Evolutionary conservation across 306 rosid species (phyloP), one percentile per base, ranked within the genome.

Genomic region (Cucurbita maxima): DNA sequence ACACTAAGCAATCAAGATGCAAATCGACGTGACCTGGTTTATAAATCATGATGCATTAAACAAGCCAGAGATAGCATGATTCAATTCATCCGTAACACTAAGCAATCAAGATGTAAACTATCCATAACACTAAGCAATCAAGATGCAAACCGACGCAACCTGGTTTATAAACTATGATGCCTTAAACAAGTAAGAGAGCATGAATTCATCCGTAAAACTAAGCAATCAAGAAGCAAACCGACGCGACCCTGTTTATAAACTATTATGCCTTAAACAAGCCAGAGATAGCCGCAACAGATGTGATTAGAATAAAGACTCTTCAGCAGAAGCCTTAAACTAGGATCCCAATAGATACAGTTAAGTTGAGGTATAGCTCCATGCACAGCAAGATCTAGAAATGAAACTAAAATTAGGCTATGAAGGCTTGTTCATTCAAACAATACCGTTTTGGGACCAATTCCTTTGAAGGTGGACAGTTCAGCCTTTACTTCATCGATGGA

Each of bases 401-500:
- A 40, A 38, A 38, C 6, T 3, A 1, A 36, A 60, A 34, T 60
- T 60, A 14, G 11, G 6, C 4, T 38, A 38, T 9, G 14, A 38
- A 61, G 48, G 19, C 12, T 63, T 9, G 8, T n/a, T 52, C 1
- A 40, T 15, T 77, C 5, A 79, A 81, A 75, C 25, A 58, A 50
- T 83, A 90, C 98, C 58, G 98, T 88, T 81, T 92, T 92, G 60
- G 98, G 96, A 67, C 96, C 96, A 61, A 92, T 87, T 81, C 98
- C 98, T 81, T 90, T 92, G 86, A 90, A 88, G 81, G 78, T 83
- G 6, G 93, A 86, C 8, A 92, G 83, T 78, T 90, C 96, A 22
- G 91, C 80, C 76, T 92, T 90, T 67, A 87, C 76, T 81, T 92
- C 81, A 61, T 81, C 90, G 45, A 90, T 75, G 3, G 93, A 81